phyloP scores from a whole-genome alignment of 2,329 filamentous ascomycete genomes.

The Cladosporium sphaerospermum region DNA sequence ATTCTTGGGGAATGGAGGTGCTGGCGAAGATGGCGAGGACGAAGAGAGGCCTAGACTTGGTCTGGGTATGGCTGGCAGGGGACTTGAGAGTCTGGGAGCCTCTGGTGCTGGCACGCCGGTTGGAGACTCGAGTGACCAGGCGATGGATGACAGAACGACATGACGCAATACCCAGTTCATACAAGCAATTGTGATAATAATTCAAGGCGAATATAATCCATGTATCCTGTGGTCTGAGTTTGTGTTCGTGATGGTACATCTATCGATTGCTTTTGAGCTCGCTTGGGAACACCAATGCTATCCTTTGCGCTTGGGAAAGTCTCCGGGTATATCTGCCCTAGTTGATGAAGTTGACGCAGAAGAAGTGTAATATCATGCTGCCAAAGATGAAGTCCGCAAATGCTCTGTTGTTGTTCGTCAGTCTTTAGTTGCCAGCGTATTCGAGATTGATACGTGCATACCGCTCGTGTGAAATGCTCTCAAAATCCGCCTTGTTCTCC shows the following conservation, averaged over 20 bases:
- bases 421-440: not conserved
- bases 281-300: not conserved
- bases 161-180: not conserved
- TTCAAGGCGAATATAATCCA: not conserved
- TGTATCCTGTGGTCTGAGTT: not conserved
- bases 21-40: slow-evolving; percentile 1
- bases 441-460: slow-evolving; percentile 34
- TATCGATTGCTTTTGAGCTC: not conserved
- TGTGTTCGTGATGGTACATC: slow-evolving; percentile 8
- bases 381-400: slow-evolving; percentile 96
- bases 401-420: slow-evolving; percentile 52
- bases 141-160: slow-evolving; percentile 4
- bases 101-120: not conserved
- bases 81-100: slow-evolving; percentile 6
- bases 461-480: slow-evolving; percentile 72
- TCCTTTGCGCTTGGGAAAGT: too few relatives aligned
- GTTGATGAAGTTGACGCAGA: slow-evolving; percentile 99
- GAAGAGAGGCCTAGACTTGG: slow-evolving; percentile 1
- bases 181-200: not conserved
- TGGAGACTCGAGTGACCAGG: not conserved
- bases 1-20: not conserved
- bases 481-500: slow-evolving; percentile 73
- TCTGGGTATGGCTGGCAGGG: slow-evolving; percentile 6
- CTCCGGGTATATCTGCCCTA: slow-evolving; percentile 38
- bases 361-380: slow-evolving; percentile 94